Evolutionary conservation across 2,329 filamentous ascomycete genomes (phyloP), one percentile per base, ranked within the genome.

Genomic region (Magnaporthiopsis rhizophila): DNA sequence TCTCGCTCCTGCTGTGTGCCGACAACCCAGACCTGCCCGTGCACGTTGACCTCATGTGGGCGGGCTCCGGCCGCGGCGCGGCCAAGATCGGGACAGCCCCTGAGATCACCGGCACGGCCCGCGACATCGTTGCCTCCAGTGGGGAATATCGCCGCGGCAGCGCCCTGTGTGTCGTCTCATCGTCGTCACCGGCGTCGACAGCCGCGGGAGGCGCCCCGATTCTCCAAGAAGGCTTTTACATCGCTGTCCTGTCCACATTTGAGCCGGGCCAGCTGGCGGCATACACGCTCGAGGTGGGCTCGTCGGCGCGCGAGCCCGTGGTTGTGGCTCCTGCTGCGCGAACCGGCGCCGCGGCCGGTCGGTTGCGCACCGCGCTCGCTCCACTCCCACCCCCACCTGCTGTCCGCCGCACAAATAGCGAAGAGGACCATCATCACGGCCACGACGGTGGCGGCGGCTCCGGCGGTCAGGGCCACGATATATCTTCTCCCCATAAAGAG

Each of bases 241-340:
- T 91, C 0, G 82, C 97, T 64, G 89, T 97, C 8, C 94, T 90
- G 73, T 97, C 92, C 2, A 96, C 94, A 0, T 98, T 96, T 73
- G 92, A 96, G 67, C 83, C 89, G 0, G 89, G 89, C 11, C 91
- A 96, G 71, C 79, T 86, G 0, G 90, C 89, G 3, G 81, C 82
- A 61, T 98, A 96, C 71, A 85, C 82, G 0, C 80, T 99, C 11
- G 85, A 87, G 65, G 81, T 97, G n/a, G 64, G 62, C n/a, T 58
- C 62, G 4, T 87, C 88, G 60, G 88, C 89, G 45, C 85, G 83
- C 64, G 36, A 50, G 26, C 79, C 82, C 0, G 82, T 87, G 53
- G 70, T 74, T 1, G 73, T 96, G 6, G 78, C 77, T 9, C 82
- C 84, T 21, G 81, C 97, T 3, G 83, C 87, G 0, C 38, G 61